Percentiles rank a stretch among this genome's conserved stretches.
phyloP scores from a whole-genome alignment of 441 rosid genomes.

The Erodium moschatum region DNA sequence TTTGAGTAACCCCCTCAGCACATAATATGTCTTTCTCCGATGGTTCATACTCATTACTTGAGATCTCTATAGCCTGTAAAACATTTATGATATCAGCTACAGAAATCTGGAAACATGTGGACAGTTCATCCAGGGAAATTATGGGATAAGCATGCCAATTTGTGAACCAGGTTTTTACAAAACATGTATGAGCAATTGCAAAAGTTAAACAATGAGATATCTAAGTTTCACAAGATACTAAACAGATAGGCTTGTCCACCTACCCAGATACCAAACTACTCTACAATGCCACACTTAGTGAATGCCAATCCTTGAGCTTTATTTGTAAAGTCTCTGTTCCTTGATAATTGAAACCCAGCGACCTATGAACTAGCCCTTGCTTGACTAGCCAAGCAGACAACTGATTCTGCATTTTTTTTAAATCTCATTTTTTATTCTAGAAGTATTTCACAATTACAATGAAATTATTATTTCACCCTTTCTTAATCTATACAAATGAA shows the following conservation, averaged over 20 bases:
- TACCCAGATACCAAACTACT: not conserved
- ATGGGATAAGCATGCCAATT: not conserved
- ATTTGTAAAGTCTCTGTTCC: not conserved
- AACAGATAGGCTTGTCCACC: not conserved
- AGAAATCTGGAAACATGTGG: not conserved
- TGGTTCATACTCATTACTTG: slow-evolving; percentile 95
- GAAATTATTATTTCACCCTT: not conserved
- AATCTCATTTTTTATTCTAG: too few species aligned
- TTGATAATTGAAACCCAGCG: not conserved
- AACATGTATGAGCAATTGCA: not conserved
- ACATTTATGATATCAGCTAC: not conserved
- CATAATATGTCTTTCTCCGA: slow-evolving; percentile 79
- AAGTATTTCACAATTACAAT: not conserved
- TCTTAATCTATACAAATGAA: too few species aligned
- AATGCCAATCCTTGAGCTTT: not conserved
- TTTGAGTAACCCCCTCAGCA: slow-evolving; percentile 93
- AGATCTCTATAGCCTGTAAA: slow-evolving; percentile 88
- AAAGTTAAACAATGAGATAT: not conserved
- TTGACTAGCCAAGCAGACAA: not conserved
- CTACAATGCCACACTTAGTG: not conserved
- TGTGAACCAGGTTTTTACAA: not conserved
- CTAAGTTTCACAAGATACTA: not conserved
- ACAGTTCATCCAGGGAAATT: not conserved
- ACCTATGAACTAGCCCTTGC: not conserved
- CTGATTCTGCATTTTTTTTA: not conserved